Base-by-base conservation (phyloP, 441 rosid genomes). In the Adansonia rubrostipa region DNA sequence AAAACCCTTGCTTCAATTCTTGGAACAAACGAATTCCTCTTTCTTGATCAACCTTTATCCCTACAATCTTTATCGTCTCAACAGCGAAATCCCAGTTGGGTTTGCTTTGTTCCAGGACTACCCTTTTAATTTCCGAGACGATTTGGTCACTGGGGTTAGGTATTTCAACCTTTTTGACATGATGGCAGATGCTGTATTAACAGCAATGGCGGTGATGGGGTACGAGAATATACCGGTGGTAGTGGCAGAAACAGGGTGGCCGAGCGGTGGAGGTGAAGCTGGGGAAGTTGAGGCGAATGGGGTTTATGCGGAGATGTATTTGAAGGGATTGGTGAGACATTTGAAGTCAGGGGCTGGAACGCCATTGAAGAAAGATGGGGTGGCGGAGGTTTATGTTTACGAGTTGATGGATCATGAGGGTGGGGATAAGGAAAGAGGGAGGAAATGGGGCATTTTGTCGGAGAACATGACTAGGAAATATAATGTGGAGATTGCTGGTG, bases 231-330 rank as follows among this genome's bases (percentile, higher is more conserved):
- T 91, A 6, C 99, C 93, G 0, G 69, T 95, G 19, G 20, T 95
- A 0, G 96, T 95, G 73, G 89, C 97, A 8, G 94, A 95, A 82
- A 93, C 97, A 0, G 98, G 99, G 1, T 95, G 98, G 98, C 98
- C 97, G 22, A 89, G 92, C 81, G 85, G 91, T 0, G 91, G 92
- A 4, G 78, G 81, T 0, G 92, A 91, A 9, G 69, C 70, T 0
- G 66, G 81, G 6, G 99, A 93, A 82, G 87, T 88, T 5, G 97
- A 95, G 15, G 97, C 97, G 5, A 90, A 88, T 0, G 81, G 78
- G 77, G 69, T 73, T 14, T 90, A 87, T 20, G 92, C 96, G 2
- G 92, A 89, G 74, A 88, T 91, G 89, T 95, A 83, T 80, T 64
- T 91, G 75, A 92, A 82, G 71, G 97, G 92, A 6, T 74, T 95